These are phyloP conservation scores for Starmerella cellae DNA, from an alignment of 805 yeast genomes.

Conservation along the genomic window DNA sequence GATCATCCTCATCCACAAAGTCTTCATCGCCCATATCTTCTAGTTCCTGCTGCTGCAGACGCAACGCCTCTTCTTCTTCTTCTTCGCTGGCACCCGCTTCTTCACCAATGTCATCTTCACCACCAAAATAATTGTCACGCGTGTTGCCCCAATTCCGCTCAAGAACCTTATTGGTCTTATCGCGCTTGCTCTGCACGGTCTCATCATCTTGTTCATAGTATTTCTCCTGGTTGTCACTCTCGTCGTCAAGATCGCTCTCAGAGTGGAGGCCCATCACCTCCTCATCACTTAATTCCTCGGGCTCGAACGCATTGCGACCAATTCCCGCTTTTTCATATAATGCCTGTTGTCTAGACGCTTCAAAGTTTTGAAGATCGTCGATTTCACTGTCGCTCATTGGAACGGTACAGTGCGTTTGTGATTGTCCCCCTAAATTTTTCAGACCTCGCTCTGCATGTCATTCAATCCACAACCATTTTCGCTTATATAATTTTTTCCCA, in stretches of 20 bases:
- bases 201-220: constrained; percentile 39
- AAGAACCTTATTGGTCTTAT: constrained; percentile 1
- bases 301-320: constrained; percentile 14
- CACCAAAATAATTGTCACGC: constrained; percentile 32
- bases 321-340: constrained; percentile 18
- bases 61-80: constrained; percentile 76
- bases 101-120: constrained; percentile 36
- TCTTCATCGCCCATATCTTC: constrained; percentile 63
- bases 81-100: constrained; percentile 67
- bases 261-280: constrained; percentile 36
- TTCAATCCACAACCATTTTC: no score
- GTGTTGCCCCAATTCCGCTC: constrained; percentile 34
- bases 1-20: constrained; percentile 60
- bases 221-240: constrained; percentile 32
- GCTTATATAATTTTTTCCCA: no score
- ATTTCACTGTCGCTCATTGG: constrained; percentile 14
- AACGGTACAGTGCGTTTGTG: not conserved
- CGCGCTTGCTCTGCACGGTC: constrained; percentile 19
- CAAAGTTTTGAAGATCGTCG: constrained; percentile 20
- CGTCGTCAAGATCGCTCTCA: constrained; percentile 19
- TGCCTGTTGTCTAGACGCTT: constrained; percentile 7
- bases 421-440: not conserved
- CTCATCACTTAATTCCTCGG: constrained; percentile 38
- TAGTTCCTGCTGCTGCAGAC: constrained; percentile 69
- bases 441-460: not conserved